Base-by-base conservation (phyloP, 352 stramenopile species). In the Phytophthora boehmeriae region DNA sequence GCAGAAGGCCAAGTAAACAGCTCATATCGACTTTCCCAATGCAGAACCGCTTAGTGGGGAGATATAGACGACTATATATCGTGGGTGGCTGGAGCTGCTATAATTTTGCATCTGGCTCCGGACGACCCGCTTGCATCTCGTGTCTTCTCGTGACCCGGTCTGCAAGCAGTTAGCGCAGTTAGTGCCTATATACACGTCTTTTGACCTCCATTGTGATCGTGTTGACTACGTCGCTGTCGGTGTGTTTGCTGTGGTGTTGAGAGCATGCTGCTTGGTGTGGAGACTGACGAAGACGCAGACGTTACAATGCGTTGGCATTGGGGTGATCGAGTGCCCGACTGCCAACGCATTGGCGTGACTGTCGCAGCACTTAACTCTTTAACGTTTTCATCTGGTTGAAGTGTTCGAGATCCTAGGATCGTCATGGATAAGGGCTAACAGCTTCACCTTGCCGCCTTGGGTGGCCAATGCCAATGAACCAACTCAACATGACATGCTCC, bases 1-100 rank as follows among this genome's bases (percentile, higher is more conserved):
- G 16, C 79, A 91, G 65, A 89, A 91, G 77, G 54, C 64, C 35
- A 90, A 89, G 76, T 90, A 60, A 60, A 60, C 45, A 88, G 68
- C 45, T 44, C 17, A 44, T 42, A 55, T 63, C 23, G 60, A 66
- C 54, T 28, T 58, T 59, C 60, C 59, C 25, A 60, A 44, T 67
- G 52, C 52, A 66, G 65, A n/a, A n/a, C 23, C 23, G 96, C 28
- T 45, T 63, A 60, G 54, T 61, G 39, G 59, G 59, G 64, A 48
- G 54, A 70, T 70, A 74, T 69, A 74, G 66, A 74, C 54, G 60
- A 70, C 59, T 70, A 66, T 69, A 70, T 74, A 74, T 68, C 65
- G 68, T 68, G 65, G 65, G 65, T 68, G 65, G 55, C 63, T 46
- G 59, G 59, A 46, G 59, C 65, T 60, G 65, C 59, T 73, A 69